Evolutionary conservation across 495 filamentous ascomycete genomes (phyloP).

Genomic region (Aspergillus biplanus): DNA sequence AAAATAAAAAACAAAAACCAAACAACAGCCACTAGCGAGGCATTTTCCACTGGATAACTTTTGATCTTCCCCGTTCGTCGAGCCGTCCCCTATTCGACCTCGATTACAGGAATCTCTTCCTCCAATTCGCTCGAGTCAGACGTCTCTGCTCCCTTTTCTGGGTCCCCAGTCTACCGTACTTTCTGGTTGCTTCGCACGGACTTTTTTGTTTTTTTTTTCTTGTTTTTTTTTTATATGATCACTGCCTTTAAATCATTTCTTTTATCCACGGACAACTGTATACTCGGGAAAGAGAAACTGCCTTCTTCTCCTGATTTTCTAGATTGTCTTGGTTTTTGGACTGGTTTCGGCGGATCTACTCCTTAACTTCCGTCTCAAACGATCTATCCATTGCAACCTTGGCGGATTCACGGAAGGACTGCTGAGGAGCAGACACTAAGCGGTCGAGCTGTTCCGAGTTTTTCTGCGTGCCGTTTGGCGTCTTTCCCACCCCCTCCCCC

Average conservation of each 20-base stretch:
- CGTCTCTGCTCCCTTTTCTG: slow-evolving; percentile 11
- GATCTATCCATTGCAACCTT: slow-evolving; percentile 23
- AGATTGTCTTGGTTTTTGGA: slow-evolving; percentile 1
- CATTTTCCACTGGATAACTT: slow-evolving; percentile 20
- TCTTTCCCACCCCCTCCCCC: slow-evolving; percentile 19
- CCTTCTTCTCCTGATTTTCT: neutral
- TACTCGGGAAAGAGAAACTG: neutral
- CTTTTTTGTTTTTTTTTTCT: neutral
- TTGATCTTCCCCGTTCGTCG: slow-evolving; percentile 24
- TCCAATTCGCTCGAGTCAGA: slow-evolving; percentile 16
- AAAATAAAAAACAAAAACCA: slow-evolving; percentile 14
- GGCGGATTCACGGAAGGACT: slow-evolving; percentile 18
- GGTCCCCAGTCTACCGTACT: slow-evolving; percentile 1
- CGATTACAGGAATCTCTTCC: slow-evolving; percentile 24
- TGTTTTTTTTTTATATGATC: neutral
- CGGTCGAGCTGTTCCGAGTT: slow-evolving; percentile 25
- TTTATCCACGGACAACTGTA: neutral
- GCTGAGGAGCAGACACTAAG: slow-evolving; percentile 17
- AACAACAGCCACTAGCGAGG: slow-evolving; percentile 21
- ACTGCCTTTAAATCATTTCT: neutral
- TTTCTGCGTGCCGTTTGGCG: slow-evolving; percentile 22
- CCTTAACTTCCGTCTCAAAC: slow-evolving; percentile 13
- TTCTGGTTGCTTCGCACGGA: slow-evolving; percentile 12
- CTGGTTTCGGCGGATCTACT: slow-evolving; percentile 6
- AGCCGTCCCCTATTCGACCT: slow-evolving; percentile 24